Evolutionary conservation across 1,284 basidiomycete genomes (phyloP).

Genomic region (Anthracocystis setariae): DNA sequence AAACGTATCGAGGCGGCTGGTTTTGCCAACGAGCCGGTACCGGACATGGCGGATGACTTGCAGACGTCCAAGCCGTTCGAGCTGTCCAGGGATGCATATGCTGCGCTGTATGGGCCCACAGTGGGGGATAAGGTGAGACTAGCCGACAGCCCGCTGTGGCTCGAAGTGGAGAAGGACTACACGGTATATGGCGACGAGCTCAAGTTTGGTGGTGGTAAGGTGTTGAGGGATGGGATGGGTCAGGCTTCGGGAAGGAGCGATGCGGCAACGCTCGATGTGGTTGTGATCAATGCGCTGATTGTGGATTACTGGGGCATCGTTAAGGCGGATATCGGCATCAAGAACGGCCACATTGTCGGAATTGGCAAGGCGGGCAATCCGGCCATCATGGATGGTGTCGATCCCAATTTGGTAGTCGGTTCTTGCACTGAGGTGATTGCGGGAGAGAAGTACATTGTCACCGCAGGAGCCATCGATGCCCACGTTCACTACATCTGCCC

Average conservation of each 20-base stretch:
- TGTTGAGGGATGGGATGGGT: conserved; percentile 71
- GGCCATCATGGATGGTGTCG: conserved; percentile 86
- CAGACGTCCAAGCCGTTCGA: conserved; percentile 32
- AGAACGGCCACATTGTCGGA: conserved; percentile 81
- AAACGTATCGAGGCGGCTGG: conserved; percentile 45
- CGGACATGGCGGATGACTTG: conserved; percentile 20
- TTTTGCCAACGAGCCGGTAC: conserved; percentile 46
- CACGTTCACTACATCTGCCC: conserved; percentile 88
- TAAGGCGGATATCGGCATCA: conserved; percentile 98
- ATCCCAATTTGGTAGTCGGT: conserved; percentile 73
- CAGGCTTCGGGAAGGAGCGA: conserved; percentile 82
- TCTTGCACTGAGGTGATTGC: conserved; percentile 76
- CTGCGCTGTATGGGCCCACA: conserved; percentile 78
- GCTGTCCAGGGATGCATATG: conserved; percentile 59
- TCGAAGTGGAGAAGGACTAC: conserved; percentile 89
- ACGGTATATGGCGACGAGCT: conserved; percentile 86
- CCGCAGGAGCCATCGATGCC: conserved; percentile 90
- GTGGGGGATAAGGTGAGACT: conserved; percentile 87
- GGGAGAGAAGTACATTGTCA: conserved; percentile 91
- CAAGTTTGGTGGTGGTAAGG: conserved; percentile 88
- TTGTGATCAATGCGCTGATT: conserved; percentile 94
- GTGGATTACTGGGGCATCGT: conserved; percentile 95
- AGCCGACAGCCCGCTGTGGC: conserved; percentile 89
- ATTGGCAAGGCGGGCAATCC: conserved; percentile 98
- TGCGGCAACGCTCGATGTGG: conserved; percentile 81